Evolutionary conservation across 306 rosid genomes (phyloP).

Genomic region (Dalbergia cultrata): DNA sequence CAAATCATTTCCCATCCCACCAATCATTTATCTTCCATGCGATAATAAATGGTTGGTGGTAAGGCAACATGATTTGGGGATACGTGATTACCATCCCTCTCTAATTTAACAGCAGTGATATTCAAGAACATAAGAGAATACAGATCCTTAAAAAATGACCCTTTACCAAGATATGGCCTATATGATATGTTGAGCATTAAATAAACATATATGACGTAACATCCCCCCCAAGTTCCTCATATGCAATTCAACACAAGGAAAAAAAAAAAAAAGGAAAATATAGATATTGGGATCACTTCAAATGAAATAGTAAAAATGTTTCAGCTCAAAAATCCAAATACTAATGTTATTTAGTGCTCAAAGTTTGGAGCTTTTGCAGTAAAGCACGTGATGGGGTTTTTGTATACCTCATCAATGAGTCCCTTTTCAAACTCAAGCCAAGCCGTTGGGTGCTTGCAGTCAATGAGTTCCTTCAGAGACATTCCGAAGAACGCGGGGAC

Average conservation of each 20-base stretch:
- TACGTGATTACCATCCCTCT: background rate
- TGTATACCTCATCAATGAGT: constrained; percentile 83
- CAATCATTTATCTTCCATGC: too few relatives aligned
- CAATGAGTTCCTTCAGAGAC: constrained; percentile 79
- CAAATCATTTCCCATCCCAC: too few relatives aligned
- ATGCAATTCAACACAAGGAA: background rate
- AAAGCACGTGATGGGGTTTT: background rate
- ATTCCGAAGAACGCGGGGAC: constrained; percentile 91
- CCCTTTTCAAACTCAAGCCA: constrained; percentile 95
- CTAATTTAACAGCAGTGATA: background rate
- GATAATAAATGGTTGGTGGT: too few relatives aligned
- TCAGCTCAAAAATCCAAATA: constrained; percentile 10
- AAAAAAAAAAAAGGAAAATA: too few relatives aligned
- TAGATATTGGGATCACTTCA: background rate
- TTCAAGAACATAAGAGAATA: background rate
- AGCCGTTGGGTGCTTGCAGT: constrained; percentile 83
- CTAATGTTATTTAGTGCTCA: constrained; percentile 2
- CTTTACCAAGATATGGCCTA: constrained; percentile 18
- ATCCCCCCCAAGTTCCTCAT: constrained; percentile 8
- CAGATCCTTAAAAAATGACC: constrained; percentile 26
- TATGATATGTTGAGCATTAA: background rate
- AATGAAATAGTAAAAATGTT: background rate
- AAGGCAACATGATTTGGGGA: too few relatives aligned
- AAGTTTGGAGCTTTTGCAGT: constrained; percentile 31
- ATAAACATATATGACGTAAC: background rate